Base-by-base conservation (phyloP, 139 green algal genomes). In the Pseudopediastrum boryanum region DNA sequence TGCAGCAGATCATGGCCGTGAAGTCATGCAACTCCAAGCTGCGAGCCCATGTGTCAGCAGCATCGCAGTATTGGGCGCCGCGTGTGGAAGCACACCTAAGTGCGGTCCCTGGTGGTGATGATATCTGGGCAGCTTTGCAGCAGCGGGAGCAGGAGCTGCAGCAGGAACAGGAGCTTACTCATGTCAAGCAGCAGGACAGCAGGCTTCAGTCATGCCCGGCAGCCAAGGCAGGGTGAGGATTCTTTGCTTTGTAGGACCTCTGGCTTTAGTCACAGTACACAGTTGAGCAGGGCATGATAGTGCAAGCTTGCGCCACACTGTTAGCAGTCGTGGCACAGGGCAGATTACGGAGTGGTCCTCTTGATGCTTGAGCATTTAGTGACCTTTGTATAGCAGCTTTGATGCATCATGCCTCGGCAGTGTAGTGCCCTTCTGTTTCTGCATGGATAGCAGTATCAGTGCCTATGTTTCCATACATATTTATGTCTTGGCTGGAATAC, bases 21-120 rank as follows among this genome's bases (percentile, higher is more conserved):
- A 74, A 71, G 43, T 25, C 63, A 35, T 27, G 25, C 25, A 67
- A 46, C 44, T 38, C 62, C 43, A 62, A 63, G 31, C 62, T 81
- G 33, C 31, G 29, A 7, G 39, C 25, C 29, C 72, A 42, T 39
- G 46, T 44, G 1, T 46, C 52, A 10, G 29, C 43, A n/a, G 74
- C 74, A 19, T 74, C 62, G 36, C 46, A 65, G 43, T 63, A 81
- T n/a, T 81, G 74, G 74, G 74, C 74, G 1, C 74, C 74, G 21
- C 64, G 65, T 23, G 74, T 81, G 31, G 74, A 81, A 51, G 29
- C 36, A 23, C 63, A 63, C 44, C 44, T 81, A 48, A 21, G 42
- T 13, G 29, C 62, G 44, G 62, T 64, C 59, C 74, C 43, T 23
- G 43, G 12, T 48, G 62, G 46, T 29, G 31, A 25, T 29, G 8